A percentile compares a stretch with the other conserved stretches of the same genome.
Conservation (phyloP, 306 rosid genomes). For the Vicia villosa region DNA sequence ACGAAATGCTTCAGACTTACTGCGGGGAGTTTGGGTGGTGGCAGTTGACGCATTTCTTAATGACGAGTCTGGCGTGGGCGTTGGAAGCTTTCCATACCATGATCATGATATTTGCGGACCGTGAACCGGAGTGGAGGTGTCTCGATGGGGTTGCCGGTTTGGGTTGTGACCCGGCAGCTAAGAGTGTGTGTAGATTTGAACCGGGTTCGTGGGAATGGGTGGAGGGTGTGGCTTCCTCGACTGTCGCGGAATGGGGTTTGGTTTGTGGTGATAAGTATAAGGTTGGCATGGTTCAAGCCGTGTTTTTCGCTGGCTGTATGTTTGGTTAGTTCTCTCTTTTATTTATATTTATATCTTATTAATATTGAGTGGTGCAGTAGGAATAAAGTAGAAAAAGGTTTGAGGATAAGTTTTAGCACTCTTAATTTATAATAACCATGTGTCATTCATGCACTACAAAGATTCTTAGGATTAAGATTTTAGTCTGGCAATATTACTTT, state of each 20-base stretch:
- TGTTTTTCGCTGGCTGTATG: conserved; percentile 97
- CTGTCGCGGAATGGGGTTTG: conserved; percentile 77
- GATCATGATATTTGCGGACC: conserved; percentile 92
- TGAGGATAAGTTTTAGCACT: too few relatives aligned
- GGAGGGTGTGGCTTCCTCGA: conserved; percentile 46
- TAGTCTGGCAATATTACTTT: too few relatives aligned
- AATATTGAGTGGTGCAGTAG: too few relatives aligned
- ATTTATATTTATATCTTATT: not conserved
- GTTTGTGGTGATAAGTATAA: conserved; percentile 75
- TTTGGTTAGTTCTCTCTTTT: conserved; percentile 59
- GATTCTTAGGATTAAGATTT: too few relatives aligned
- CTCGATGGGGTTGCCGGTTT: not conserved
- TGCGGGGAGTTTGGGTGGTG: conserved; percentile 93
- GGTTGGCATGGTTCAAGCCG: conserved; percentile 86
- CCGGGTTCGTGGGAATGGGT: conserved; percentile 87
- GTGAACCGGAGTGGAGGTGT: conserved; percentile 71
- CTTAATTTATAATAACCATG: too few relatives aligned
- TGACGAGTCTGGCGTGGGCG: conserved; percentile 89
- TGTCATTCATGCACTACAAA: too few relatives aligned
- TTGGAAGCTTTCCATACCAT: conserved; percentile 95
- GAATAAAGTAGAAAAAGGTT: too few relatives aligned
- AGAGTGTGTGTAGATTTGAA: not conserved
- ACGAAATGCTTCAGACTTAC: conserved; percentile 67
- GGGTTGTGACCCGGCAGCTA: conserved; percentile 42
- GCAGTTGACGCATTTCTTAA: conserved; percentile 80